Evolutionary conservation across 1,284 basidiomycete genomes (phyloP), one percentile per base, ranked within the genome.

Genomic region (Boletus sp.): DNA sequence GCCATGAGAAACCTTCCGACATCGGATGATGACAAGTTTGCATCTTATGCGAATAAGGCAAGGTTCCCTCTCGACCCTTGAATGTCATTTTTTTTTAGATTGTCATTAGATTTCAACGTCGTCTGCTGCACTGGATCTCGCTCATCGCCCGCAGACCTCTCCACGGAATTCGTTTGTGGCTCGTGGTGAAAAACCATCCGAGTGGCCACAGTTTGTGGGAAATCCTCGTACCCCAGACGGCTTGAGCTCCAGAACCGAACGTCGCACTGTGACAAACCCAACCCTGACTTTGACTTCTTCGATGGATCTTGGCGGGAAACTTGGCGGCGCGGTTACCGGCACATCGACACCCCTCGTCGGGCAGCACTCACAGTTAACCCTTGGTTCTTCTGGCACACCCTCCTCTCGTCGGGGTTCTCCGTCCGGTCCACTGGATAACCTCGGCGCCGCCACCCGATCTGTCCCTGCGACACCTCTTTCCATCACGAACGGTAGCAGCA

Each of bases 1-100:
- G 93, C 94, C 6, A 95, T 96, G 85, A 88, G 89, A 76, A 90
- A 96, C 76, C 81, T 97, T 54, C 93, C 93, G 31, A 94, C 93
- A 47, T 94, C 93, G 52, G 95, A 96, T 71, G 93, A 97, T 71
- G 94, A 95, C 79, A 95, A 94, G 77, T 97, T 80, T 72, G 74
- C 80, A 63, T 76, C 81, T 38, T 89, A 86, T 68, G 75, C 81
- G 23, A 84, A 80, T 73, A 91, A 92, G 83, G 93, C 92, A 71
- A 62, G 80, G 30, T 55, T 76, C 33, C 14, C 53, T 19, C 46
- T 60, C 25, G 7, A 51, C 31, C 28, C 19, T 48, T n/a, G 48
- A n/a, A 44, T 28, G 28, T 21, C 27, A 13, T 60, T 56, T 61
- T 60, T 59, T 38, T 61, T 10, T 4, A 10, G 38, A 47, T 59